Evolutionary conservation across 805 yeast genomes (phyloP).

Genomic region (Lachancea meyersii): DNA sequence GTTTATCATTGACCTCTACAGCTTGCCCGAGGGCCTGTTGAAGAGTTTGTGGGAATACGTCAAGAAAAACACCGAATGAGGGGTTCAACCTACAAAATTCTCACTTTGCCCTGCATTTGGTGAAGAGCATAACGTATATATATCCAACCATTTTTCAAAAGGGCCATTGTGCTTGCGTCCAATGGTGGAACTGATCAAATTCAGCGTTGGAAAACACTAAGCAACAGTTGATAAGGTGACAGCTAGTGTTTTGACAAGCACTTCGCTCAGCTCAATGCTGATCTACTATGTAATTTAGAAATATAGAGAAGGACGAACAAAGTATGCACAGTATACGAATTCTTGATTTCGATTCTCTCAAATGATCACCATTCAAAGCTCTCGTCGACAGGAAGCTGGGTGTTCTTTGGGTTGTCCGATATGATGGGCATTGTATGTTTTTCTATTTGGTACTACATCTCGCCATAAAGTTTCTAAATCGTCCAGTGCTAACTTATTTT

Average conservation of each 20-base stretch:
- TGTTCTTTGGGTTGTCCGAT: background rate
- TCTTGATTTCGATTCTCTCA: background rate
- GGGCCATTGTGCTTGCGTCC: no score
- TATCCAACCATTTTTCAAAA: background rate
- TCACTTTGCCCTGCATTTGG: background rate
- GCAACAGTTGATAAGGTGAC: no score
- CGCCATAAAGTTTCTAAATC: no score
- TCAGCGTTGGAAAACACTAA: no score
- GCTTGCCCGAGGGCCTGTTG: constrained; percentile 83
- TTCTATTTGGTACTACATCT: no score
- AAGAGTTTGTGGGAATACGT: constrained; percentile 95
- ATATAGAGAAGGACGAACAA: no score
- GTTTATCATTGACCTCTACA: constrained; percentile 90
- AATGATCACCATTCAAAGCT: background rate
- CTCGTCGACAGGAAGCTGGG: no score
- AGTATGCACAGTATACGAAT: background rate
- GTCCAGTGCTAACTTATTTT: constrained; percentile 4
- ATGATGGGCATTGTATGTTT: constrained; percentile 13
- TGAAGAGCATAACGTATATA: background rate
- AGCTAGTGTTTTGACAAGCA: no score
- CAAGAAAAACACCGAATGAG: constrained; percentile 50
- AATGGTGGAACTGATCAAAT: no score
- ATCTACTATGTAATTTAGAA: no score
- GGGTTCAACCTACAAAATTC: background rate
- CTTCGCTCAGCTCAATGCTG: no score